These are phyloP conservation scores for Triglochin maritima DNA, from an alignment of 106 monocot genomes.

Conservation along the genomic window DNA sequence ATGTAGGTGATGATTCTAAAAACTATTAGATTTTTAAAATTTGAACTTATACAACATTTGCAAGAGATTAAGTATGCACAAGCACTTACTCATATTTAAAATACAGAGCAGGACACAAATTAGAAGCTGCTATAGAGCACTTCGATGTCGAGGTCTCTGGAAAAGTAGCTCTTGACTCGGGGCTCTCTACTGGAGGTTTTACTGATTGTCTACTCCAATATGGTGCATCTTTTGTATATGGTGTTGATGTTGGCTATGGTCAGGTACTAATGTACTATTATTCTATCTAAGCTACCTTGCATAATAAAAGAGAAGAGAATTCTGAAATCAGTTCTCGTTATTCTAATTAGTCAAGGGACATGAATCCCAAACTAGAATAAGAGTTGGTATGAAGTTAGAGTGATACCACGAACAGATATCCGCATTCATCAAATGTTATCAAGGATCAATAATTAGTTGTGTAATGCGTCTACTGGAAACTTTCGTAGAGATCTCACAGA, in stretches of 20 bases:
- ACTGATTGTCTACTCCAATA: constrained; percentile 97
- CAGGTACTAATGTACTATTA: constrained; percentile 32
- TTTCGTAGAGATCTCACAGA: too few species aligned
- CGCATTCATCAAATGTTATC: too few species aligned
- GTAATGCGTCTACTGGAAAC: too few species aligned
- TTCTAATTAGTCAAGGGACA: neutral
- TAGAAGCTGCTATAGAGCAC: constrained; percentile 88
- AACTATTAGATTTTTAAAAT: neutral
- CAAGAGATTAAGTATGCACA: too few species aligned
- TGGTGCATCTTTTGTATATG: constrained; percentile 87
- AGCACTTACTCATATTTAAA: neutral
- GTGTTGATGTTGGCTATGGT: constrained; percentile 96
- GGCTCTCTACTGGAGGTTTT: constrained; percentile 94
- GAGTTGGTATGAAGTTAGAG: too few species aligned
- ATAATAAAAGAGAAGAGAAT: neutral
- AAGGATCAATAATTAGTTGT: too few species aligned
- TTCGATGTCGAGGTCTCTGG: constrained; percentile 53
- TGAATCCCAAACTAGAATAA: too few species aligned
- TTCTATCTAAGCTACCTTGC: neutral
- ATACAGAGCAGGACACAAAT: constrained; percentile 96
- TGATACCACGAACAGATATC: too few species aligned
- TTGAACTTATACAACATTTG: neutral
- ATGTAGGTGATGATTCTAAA: constrained; percentile 86
- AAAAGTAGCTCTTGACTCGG: constrained; percentile 96
- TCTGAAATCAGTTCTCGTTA: neutral